Evolutionary conservation across 108 stramenopile species (phyloP).

Genomic region (Nannochloropsis granulata): DNA sequence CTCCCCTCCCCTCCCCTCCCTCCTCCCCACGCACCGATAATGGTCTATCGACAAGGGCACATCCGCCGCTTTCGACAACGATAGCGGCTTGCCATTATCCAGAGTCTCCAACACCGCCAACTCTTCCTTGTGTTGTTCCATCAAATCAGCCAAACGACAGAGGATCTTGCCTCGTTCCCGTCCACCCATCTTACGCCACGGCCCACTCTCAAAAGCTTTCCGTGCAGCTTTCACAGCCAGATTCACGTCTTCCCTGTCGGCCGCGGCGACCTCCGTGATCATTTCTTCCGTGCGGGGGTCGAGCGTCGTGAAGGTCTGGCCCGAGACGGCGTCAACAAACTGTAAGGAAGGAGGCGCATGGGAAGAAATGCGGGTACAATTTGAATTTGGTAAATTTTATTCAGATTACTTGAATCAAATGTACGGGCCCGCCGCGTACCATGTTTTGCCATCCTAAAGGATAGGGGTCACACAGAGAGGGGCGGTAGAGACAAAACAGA

Average conservation of each 20-base stretch:
- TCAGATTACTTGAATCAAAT: no score
- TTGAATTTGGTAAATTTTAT: no score
- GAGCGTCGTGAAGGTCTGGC: conserved; percentile 1
- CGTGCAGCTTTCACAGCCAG: conserved; percentile 17
- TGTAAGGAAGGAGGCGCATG: background rate
- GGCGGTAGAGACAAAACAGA: no score
- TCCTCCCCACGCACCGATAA: conserved; percentile 11
- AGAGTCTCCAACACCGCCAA: conserved; percentile 37
- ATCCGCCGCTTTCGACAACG: conserved; percentile 15
- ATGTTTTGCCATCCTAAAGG: no score
- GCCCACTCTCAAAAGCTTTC: conserved; percentile 5
- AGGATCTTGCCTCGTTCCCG: background rate
- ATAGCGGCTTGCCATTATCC: conserved; percentile 50
- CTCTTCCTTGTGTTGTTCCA: conserved; percentile 16
- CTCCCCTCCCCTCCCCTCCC: background rate
- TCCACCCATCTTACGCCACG: conserved; percentile 11
- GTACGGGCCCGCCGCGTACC: no score
- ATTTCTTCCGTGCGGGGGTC: conserved; percentile 16
- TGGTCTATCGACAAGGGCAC: conserved; percentile 34
- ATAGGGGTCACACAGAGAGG: no score
- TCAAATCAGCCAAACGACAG: conserved; percentile 12
- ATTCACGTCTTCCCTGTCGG: conserved; percentile 12
- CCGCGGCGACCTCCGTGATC: conserved; percentile 14
- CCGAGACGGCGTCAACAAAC: background rate
- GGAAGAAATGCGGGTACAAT: no score